Evolutionary conservation across 495 filamentous ascomycete genomes (phyloP).

Genomic region (Pseudomonodictys pantanalensis): DNA sequence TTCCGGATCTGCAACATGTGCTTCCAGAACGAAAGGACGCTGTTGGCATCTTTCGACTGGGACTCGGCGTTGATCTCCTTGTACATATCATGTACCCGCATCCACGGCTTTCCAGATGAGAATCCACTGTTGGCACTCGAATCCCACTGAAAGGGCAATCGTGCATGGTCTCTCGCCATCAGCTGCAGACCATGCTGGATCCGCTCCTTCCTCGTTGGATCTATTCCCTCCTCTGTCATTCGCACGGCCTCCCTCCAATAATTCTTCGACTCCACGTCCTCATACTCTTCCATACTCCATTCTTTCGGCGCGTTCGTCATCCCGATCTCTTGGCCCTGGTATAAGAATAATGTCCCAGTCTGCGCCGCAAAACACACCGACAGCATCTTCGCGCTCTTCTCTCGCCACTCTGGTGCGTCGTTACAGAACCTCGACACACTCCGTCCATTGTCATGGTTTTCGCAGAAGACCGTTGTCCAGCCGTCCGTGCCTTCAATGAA

Average conservation of each 20-base stretch:
- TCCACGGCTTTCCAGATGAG: conserved; percentile 57
- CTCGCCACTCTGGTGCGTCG: conserved; percentile 32
- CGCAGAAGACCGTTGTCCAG: conserved; percentile 36
- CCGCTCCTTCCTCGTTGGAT: conserved; percentile 48
- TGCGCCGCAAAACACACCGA: conserved; percentile 27
- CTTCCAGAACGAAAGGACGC: conserved; percentile 54
- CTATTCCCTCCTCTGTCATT: conserved; percentile 15
- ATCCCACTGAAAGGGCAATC: conserved; percentile 64
- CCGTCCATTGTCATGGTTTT: conserved; percentile 39
- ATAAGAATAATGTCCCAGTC: conserved; percentile 40
- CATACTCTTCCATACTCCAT: conserved; percentile 39
- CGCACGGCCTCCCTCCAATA: conserved; percentile 27
- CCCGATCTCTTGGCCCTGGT: conserved; percentile 43
- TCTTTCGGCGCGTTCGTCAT: conserved; percentile 37
- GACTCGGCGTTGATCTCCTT: conserved; percentile 50
- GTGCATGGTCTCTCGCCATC: conserved; percentile 58
- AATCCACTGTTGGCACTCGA: conserved; percentile 54
- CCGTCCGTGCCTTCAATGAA: conserved; percentile 33
- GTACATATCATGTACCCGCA: conserved; percentile 58
- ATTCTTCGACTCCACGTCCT: conserved; percentile 35
- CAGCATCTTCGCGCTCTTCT: conserved; percentile 36
- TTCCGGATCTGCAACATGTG: conserved; percentile 54
- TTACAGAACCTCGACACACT: conserved; percentile 33
- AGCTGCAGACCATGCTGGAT: conserved; percentile 61
- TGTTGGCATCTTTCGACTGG: conserved; percentile 47